Evolutionary conservation across 352 stramenopile genomes (phyloP).

Genomic region (Thraustochytrium striatum): DNA sequence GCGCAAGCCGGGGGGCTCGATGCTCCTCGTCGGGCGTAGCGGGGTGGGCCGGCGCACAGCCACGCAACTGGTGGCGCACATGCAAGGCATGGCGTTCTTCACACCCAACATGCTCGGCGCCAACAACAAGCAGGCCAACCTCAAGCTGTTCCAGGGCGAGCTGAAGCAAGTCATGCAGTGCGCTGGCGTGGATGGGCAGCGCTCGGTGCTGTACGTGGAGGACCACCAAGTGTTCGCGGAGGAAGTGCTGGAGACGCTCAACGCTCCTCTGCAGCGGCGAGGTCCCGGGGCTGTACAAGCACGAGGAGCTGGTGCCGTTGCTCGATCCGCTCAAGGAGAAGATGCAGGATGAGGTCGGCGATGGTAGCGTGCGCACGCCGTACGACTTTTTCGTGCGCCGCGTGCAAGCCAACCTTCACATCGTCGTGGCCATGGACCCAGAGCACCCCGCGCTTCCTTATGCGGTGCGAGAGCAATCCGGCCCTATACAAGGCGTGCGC

Average conservation of each 20-base stretch:
- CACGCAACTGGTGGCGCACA: slow-evolving; percentile 74
- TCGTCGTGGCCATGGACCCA: slow-evolving; percentile 67
- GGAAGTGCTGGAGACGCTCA: slow-evolving; percentile 81
- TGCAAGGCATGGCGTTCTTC: slow-evolving; percentile 78
- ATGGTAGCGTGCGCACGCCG: slow-evolving; percentile 62
- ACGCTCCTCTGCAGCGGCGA: slow-evolving; percentile 81
- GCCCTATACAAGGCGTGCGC: slow-evolving; percentile 82
- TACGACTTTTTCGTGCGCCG: slow-evolving; percentile 88
- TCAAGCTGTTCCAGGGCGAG: slow-evolving; percentile 68
- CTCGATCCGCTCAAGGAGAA: slow-evolving; percentile 75
- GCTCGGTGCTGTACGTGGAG: slow-evolving; percentile 82
- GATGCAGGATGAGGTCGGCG: slow-evolving; percentile 67
- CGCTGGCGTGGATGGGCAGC: slow-evolving; percentile 64
- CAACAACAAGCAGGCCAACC: slow-evolving; percentile 14
- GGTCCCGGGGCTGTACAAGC: slow-evolving; percentile 83
- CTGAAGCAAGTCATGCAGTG: slow-evolving; percentile 74
- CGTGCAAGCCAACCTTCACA: slow-evolving; percentile 78
- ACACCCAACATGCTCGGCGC: slow-evolving; percentile 63
- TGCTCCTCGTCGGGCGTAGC: slow-evolving; percentile 78
- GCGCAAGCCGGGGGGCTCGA: slow-evolving; percentile 71
- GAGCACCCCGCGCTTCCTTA: slow-evolving; percentile 66
- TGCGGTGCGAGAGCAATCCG: slow-evolving; percentile 85
- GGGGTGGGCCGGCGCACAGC: slow-evolving; percentile 78
- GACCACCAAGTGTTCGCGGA: slow-evolving; percentile 84
- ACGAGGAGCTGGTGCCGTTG: slow-evolving; percentile 86